Conservation (phyloP, 495 filamentous ascomycete genomes). For the Aspergillus taichungensis region DNA sequence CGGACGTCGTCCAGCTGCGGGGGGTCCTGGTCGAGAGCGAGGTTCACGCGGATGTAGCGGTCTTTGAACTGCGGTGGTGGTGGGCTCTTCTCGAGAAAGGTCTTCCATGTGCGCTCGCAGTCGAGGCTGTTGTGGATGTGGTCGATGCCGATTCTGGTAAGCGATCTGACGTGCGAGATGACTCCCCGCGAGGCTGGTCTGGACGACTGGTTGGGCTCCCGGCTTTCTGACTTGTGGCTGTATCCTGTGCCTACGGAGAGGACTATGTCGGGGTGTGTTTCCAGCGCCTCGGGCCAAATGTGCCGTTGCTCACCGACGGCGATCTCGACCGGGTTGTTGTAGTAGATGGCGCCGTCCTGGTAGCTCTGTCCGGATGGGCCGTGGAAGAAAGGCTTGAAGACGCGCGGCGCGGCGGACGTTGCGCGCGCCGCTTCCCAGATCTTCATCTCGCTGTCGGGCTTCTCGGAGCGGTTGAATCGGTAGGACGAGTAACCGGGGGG, state of each 20-base stretch:
- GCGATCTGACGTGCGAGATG: not conserved
- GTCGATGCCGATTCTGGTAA: not conserved
- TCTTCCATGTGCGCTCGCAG: not conserved
- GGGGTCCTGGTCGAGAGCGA: not conserved
- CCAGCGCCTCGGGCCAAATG: not conserved
- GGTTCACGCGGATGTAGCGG: not conserved
- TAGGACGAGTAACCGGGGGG: not conserved
- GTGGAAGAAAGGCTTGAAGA: constrained; percentile 27
- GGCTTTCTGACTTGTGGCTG: not conserved
- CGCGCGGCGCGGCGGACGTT: constrained; percentile 37
- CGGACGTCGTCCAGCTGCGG: not conserved
- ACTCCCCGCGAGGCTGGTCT: not conserved
- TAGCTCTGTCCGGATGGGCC: not conserved
- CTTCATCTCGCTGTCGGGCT: not conserved
- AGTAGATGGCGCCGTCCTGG: not conserved
- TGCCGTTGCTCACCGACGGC: not conserved
- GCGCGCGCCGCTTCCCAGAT: constrained; percentile 44
- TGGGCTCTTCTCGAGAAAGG: not conserved
- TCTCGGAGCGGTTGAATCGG: constrained; percentile 1
- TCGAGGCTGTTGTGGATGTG: not conserved
- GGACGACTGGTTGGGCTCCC: not conserved
- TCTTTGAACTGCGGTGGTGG: not conserved
- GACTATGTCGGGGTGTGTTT: not conserved
- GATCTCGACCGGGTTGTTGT: not conserved
- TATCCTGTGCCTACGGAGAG: not conserved